phyloP scores from a whole-genome alignment of 108 stramenopile genomes.

The Epithemia pelagica region DNA sequence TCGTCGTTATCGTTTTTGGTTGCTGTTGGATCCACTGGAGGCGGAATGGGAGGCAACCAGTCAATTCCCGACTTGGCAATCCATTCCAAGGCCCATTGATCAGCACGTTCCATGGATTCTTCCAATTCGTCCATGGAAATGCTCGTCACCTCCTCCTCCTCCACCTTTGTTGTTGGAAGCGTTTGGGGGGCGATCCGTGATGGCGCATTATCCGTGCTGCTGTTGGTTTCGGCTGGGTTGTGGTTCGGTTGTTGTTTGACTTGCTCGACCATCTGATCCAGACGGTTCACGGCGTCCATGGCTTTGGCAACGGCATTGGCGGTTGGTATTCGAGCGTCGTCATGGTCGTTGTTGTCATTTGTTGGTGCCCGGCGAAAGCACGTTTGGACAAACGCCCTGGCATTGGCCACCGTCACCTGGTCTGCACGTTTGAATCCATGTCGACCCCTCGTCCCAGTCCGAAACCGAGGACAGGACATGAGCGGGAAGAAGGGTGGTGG shows the following conservation, averaged over 20 bases:
- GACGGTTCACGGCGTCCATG: neutral
- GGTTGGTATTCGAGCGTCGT: no score
- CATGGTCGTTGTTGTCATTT: no score
- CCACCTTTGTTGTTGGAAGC: no score
- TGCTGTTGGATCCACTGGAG: no score
- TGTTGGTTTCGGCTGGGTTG: neutral
- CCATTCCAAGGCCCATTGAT: neutral
- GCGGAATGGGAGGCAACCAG: neutral
- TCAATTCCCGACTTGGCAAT: neutral
- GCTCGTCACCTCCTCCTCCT: neutral
- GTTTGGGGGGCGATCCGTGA: neutral
- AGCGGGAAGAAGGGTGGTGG: neutral
- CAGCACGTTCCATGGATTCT: neutral
- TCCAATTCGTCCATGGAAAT: neutral
- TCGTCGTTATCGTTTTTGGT: neutral
- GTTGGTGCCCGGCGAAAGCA: neutral
- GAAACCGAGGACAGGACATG: neutral
- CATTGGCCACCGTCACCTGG: no score
- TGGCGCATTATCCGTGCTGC: neutral
- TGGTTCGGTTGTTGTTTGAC: neutral
- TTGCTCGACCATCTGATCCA: neutral
- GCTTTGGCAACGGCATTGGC: neutral
- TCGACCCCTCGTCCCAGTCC: no score
- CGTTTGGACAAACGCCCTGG: neutral
- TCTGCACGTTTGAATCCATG: no score